Conservation (phyloP, 2,329 filamentous ascomycete genomes). For the Colletotrichum incanum region DNA sequence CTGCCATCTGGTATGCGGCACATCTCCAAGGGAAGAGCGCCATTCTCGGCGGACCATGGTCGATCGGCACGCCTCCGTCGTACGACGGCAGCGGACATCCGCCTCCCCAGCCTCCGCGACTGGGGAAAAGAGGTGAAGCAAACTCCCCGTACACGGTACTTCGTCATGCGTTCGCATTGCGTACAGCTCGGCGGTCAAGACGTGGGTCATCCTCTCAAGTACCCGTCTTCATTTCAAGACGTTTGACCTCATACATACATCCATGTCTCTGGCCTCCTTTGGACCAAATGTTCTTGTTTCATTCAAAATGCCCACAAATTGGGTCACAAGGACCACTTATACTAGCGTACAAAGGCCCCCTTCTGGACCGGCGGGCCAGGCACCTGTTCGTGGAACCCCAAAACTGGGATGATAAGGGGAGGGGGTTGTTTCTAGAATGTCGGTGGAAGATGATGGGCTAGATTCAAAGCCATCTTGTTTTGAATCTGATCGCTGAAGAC, state of each 20-base stretch:
- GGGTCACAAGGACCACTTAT: constrained; percentile 14
- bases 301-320: constrained; percentile 15
- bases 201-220: not conserved
- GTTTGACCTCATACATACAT: not conserved
- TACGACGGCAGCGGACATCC: constrained; percentile 11
- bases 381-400: not conserved
- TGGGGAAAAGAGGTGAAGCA: not conserved
- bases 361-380: not conserved
- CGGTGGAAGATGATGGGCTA: constrained; percentile 9
- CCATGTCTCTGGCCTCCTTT: constrained; percentile 9
- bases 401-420: not conserved
- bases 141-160: constrained; percentile 7
- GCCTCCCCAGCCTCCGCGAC: constrained; percentile 1
- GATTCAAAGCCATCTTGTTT: not conserved
- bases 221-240: no score
- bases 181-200: not conserved
- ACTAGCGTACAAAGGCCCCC: not conserved
- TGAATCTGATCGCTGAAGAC: not conserved
- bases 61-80: constrained; percentile 39
- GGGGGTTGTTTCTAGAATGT: constrained; percentile 22
- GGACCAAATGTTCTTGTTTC: constrained; percentile 19
- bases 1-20: not conserved
- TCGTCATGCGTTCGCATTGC: constrained; percentile 16
- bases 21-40: not conserved
- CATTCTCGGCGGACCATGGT: constrained; percentile 24